Base-by-base conservation (phyloP, 2,329 filamentous ascomycete species). In the Penicillium sp. region DNA sequence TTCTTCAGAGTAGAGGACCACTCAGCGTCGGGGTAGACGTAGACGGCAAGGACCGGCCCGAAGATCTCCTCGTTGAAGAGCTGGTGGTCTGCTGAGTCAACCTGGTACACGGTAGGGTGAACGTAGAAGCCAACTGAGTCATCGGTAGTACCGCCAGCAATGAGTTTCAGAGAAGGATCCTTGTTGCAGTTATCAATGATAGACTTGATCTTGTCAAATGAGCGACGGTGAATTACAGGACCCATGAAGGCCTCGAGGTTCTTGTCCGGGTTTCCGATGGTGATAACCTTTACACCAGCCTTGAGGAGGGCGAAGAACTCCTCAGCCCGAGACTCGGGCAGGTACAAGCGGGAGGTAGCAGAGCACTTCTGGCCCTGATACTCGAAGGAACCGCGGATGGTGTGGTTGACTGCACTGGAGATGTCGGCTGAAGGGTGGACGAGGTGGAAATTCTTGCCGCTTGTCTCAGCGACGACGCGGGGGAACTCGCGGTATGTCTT, bases 331-430 rank as follows among this genome's bases (percentile, higher is more conserved):
- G 89, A 93, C 70, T 84, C 82, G 16, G 91, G 86, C 2, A 93
- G 84, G 75, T 95, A 96, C 48, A 87, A 76, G 21, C 91, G 85
- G 27, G 90, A 93, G 11, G 88, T 90, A 44, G 91, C 91, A 64
- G 87, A 90, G 81, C 91, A 96, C 76, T 96, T 96, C 74, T 96
- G 91, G 45, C 91, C 91, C 73, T 93, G 90, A 78, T 87, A 96
- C 74, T 96, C 91, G 69, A 95, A 96, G 2, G 91, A 90, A 39
- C 89, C 90, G 52, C 91, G 89, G 29, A 96, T 84, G 2, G 90
- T 93, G 72, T 93, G 88, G 65, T 89, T 82, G 27, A 85, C 90
- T 11, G 90, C 90, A 68, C 92, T 93, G 57, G 84, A 76, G 54
- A 93, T 78, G 62, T 95, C 89, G 31, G 90, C 91, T 3, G 85